phyloP scores from a whole-genome alignment of 345 rosid genomes.

The Corymbia maculata region DNA sequence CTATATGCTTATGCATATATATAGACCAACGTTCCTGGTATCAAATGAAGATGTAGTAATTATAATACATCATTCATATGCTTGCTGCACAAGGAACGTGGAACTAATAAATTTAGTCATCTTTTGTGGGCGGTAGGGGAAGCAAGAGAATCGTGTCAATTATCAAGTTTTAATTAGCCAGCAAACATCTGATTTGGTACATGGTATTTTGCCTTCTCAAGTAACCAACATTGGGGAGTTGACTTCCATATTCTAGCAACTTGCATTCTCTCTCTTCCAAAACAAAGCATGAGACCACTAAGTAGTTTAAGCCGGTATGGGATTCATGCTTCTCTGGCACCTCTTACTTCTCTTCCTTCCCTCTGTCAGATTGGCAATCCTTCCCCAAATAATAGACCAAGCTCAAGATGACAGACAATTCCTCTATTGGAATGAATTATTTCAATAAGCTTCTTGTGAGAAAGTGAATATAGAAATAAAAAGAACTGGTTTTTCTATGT shows the following conservation, averaged over 20 bases:
- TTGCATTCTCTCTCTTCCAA: not conserved
- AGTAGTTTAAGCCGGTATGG: not conserved
- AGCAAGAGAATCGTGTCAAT: not conserved
- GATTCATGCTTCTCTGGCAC: not conserved
- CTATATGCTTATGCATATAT: not conserved
- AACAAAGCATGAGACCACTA: not conserved
- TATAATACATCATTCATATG: not conserved
- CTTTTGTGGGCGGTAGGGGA: not conserved
- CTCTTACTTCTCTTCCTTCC: not conserved
- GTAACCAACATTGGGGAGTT: not conserved
- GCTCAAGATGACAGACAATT: not conserved
- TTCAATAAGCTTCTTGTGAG: not conserved
- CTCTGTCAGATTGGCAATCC: not conserved
- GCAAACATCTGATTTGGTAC: not conserved
- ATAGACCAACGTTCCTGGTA: not conserved
- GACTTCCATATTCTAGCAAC: not conserved
- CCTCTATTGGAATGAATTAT: not conserved
- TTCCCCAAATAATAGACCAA: not conserved
- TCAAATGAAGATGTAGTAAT: not conserved
- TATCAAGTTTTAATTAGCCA: not conserved
- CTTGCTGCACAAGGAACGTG: not conserved
- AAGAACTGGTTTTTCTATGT: not conserved
- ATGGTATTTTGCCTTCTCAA: not conserved
- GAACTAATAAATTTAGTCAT: not conserved
- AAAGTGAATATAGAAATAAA: not conserved